Percentiles rank a stretch among this genome's conserved stretches.
phyloP scores from a whole-genome alignment of 2,329 filamentous ascomycete species.

The Plectosphaerella sp. region DNA sequence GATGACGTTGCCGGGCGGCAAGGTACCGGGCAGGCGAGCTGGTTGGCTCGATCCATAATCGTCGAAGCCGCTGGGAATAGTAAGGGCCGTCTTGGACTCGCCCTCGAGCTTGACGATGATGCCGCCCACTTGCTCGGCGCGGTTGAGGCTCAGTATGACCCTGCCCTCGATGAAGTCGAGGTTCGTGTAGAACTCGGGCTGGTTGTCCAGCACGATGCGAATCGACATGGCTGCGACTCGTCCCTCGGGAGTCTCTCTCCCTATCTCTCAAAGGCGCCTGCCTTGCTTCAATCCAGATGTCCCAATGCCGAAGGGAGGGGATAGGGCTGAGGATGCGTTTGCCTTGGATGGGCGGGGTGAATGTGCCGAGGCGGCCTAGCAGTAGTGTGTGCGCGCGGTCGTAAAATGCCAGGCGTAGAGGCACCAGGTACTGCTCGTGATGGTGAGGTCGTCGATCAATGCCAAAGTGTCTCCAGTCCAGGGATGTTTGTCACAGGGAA shows the following conservation, averaged over 20 bases:
- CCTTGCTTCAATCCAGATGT: neutral
- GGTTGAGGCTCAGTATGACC: conserved; percentile 52
- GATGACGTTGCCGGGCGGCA: conserved; percentile 36
- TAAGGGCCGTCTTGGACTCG: conserved; percentile 65
- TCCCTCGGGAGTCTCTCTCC: neutral
- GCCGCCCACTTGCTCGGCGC: conserved; percentile 65
- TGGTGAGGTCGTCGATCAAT: too few relatives aligned
- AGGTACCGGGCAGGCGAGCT: conserved; percentile 25
- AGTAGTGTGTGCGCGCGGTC: neutral
- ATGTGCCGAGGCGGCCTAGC: neutral
- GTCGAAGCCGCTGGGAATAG: conserved; percentile 41
- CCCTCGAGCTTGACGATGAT: conserved; percentile 82
- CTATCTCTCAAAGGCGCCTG: too few relatives aligned
- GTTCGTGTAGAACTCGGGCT: conserved; percentile 72
- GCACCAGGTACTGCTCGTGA: too few relatives aligned
- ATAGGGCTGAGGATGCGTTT: too few relatives aligned
- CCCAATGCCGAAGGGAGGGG: neutral
- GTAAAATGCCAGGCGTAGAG: too few relatives aligned
- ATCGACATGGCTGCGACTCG: conserved; percentile 55
- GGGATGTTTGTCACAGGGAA: too few relatives aligned
- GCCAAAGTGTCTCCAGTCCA: too few relatives aligned
- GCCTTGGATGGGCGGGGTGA: too few relatives aligned
- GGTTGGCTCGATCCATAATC: conserved; percentile 5
- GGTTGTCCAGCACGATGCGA: conserved; percentile 60
- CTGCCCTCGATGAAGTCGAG: conserved; percentile 68